Base-by-base conservation (phyloP, 2,329 filamentous ascomycete species). In the Cyphellophora attinorum region DNA sequence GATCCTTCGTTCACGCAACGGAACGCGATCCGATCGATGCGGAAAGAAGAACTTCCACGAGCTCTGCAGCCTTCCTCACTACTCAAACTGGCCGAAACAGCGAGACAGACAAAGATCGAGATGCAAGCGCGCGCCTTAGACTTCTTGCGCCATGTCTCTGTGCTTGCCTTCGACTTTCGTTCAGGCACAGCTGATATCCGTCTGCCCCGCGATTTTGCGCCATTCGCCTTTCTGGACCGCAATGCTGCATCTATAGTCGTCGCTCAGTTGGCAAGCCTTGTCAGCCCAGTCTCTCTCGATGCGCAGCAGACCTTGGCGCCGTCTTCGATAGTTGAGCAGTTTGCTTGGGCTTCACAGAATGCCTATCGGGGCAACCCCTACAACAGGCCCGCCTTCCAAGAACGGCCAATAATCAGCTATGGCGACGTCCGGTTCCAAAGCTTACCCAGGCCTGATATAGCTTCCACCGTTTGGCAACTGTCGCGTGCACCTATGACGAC, bases 11-110 rank as follows among this genome's bases (percentile, higher is more conserved):
- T 93, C 39, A 94, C 91, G 0, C 60, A 70, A 29, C 74, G 91
- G 23, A 98, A 98, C 51, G 78, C 89, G 0, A 66, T 95, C 23
- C 75, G 89, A 19, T 63, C 81, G 53, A 55, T 93, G 28, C 67
- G 74, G 13, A 58, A 69, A 4, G 59, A 78, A 38, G 51, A 56
- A 3, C 61, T 96, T 3, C 89, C 91, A 1, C 55, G 55, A 6
- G 85, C 86, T 0, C 60, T 96, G 2, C 74, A 74, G 27, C 30
- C 21, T 13, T 8, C 23, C 6, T 45, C 42, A 6, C 19, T 47
- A 11, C 34, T 43, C 15, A 33, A 33, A 19, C 29, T 47, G n/a
- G 21, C 28, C 16, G 12, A 34, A 17, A 29, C 12, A 18, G 31
- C 45, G 23, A 35, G 25, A 6, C n/a, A 37, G 10, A 30, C 16